phyloP scores from a whole-genome alignment of 2,329 filamentous ascomycete genomes.

The Pseudopyrenochaeta lycopersici region DNA sequence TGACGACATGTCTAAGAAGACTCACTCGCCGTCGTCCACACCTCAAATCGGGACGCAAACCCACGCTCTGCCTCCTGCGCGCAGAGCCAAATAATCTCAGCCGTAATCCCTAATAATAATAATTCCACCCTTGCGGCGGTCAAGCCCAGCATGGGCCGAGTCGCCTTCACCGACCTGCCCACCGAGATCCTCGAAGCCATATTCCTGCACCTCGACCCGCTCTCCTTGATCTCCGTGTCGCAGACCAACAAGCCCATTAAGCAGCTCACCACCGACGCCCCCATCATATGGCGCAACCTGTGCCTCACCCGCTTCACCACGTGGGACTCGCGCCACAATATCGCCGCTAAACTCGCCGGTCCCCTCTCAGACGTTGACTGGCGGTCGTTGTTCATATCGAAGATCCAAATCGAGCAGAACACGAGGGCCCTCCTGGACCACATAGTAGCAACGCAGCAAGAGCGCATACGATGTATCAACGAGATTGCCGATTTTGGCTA shows the following conservation, averaged over 20 bases:
- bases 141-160: slow-evolving; percentile 19
- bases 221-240: slow-evolving; percentile 63
- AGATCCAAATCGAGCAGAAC: slow-evolving; percentile 43
- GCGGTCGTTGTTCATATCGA: slow-evolving; percentile 64
- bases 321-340: slow-evolving; percentile 68
- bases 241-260: slow-evolving; percentile 70
- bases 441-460: slow-evolving; percentile 75
- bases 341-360: slow-evolving; percentile 46
- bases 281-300: slow-evolving; percentile 80
- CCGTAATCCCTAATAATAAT: background rate
- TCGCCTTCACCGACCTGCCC: slow-evolving; percentile 62
- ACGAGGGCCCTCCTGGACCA: slow-evolving; percentile 63
- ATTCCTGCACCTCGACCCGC: slow-evolving; percentile 68
- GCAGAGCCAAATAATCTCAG: too few species aligned
- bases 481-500: slow-evolving; percentile 78
- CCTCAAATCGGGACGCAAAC: background rate
- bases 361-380: slow-evolving; percentile 71
- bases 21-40: slow-evolving; percentile 1
- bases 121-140: background rate
- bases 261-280: slow-evolving; percentile 72
- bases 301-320: slow-evolving; percentile 75
- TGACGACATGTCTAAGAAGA: slow-evolving; percentile 22
- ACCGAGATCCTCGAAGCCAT: slow-evolving; percentile 88
- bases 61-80: background rate
- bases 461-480: slow-evolving; percentile 74